Evolutionary conservation across 208 protist species (phyloP), one percentile per base, ranked within the genome.

Genomic region (Leishmania major): DNA sequence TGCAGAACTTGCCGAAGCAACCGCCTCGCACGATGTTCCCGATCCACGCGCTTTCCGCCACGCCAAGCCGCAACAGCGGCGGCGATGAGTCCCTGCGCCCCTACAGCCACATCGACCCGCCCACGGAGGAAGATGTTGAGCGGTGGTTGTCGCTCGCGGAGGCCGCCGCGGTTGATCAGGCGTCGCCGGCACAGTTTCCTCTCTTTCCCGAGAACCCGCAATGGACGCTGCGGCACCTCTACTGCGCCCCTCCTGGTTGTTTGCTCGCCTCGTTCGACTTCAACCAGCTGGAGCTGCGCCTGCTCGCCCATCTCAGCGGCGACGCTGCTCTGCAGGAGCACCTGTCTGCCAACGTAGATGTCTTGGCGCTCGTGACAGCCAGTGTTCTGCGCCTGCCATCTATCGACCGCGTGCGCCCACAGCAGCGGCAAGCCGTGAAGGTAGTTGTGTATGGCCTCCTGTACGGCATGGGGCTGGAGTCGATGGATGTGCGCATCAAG

Each of bases 381-480:
- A 81, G 73, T 11, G 67, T 97, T n/a, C 81, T 92, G 49, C 70
- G 69, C 35, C 67, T 89, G 49, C 55, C 81, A 2, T 69, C 73
- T 6, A 62, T 60, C 13, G 82, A 79, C 1, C 71, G 84, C 17
- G 91, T 95, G n/a, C 75, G 77, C 49, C 80, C 84, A 45, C 69
- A 80, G 62, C 79, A 93, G 77, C 91, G 94, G 10, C 87, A 92
- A 70, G 84, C 89, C 0, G 79, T 90, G 2, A 98, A 98, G 83
- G 84, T 93, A 40, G 85, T 98, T n/a, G 91, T 97, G 25, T 98
- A 96, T 79, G 96, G 96, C 17, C 80, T 98, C 5, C 67, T 98
- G 4, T 98, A 98, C 84, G 95, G 94, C 57, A 97, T 97, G 95
- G 96, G 95, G 10, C 84, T 82, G 10, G 84, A 89, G n/a, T 47